phyloP scores from a whole-genome alignment of 768 basidiomycete species.

The Strobilomyces confusus region DNA sequence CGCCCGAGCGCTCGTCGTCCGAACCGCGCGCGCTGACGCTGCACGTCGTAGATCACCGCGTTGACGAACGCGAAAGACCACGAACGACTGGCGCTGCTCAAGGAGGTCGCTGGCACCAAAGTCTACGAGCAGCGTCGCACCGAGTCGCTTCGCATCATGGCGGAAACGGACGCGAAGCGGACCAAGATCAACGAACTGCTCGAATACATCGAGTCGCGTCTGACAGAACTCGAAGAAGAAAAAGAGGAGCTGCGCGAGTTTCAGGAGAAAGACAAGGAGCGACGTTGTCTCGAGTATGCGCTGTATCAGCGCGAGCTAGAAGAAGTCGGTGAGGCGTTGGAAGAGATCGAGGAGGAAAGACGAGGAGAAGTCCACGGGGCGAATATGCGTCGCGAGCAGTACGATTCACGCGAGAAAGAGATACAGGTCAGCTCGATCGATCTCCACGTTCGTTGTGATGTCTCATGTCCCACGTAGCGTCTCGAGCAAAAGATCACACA shows the following conservation, averaged over 20 bases:
- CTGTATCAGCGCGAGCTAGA: conserved; percentile 87
- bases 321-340: conserved; percentile 82
- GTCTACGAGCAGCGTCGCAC: conserved; percentile 93
- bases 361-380: conserved; percentile 78
- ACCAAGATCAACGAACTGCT: conserved; percentile 88
- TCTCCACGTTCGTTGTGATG: neutral
- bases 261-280: conserved; percentile 91
- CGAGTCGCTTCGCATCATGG: conserved; percentile 95
- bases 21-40: conserved; percentile 9
- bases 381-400: conserved; percentile 79
- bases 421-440: conserved; percentile 55
- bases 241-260: conserved; percentile 97
- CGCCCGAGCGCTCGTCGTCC: neutral
- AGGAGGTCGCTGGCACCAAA: conserved; percentile 97
- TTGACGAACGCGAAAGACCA: conserved; percentile 96
- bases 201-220: conserved; percentile 84
- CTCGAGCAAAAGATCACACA: conserved; percentile 71
- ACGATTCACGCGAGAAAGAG: conserved; percentile 77
- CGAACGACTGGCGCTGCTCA: conserved; percentile 89
- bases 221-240: conserved; percentile 93
- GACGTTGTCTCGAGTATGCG: conserved; percentile 92
- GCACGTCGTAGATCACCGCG: conserved; percentile 70
- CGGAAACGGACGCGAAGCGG: conserved; percentile 91
- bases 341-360: conserved; percentile 82
- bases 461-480: conserved; percentile 40